Evolutionary conservation across 1,139 yeast species (phyloP), one percentile per base, ranked within the genome.

Genomic region (Candida sanyaensis): DNA sequence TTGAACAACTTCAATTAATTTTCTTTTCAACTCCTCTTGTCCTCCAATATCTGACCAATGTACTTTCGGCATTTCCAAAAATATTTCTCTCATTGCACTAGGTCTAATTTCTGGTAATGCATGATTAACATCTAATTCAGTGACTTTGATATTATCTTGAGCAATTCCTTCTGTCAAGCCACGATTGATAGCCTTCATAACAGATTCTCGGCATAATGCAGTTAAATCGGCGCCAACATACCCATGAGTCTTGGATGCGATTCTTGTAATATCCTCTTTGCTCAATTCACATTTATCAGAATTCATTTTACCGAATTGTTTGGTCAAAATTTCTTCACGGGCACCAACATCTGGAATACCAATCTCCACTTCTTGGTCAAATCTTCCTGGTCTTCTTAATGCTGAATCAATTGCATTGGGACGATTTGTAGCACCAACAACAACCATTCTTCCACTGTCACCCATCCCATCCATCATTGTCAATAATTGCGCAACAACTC

Each of bases 11-110:
- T 93, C 99, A 34, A 80, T 80, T 55, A 93, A 77, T 59, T 91
- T 88, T 51, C 77, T 77, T 61, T 93, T 93, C 49, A 93, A 75
- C 17, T 81, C 85, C 21, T 86, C 84, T 64, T 93, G 98, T 1
- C 99, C 99, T 17, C 99, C 99, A 56, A 93, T 92, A 66, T 95
- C 99, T 11, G 82, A 71, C 99, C 99, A 93, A 54, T 81, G 78
- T 0, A 92, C 96, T 60, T 90, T 88, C 4, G 99, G 98, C 79
- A 92, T 89, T 60, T 93, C 99, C 47, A 93, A 72, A 51, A 91
- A 85, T 48, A 92, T 89, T 62, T 95, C 99, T 50, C 97, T 79
- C 99, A 95, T 93, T 2, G 98, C 99, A 50, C 96, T 88, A 1
- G 99, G 99, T 44, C 96, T 77, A 6, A 93, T 83, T 30, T 88